Conservation (phyloP, 208 protist species). For the Trichomonas gallinae region DNA sequence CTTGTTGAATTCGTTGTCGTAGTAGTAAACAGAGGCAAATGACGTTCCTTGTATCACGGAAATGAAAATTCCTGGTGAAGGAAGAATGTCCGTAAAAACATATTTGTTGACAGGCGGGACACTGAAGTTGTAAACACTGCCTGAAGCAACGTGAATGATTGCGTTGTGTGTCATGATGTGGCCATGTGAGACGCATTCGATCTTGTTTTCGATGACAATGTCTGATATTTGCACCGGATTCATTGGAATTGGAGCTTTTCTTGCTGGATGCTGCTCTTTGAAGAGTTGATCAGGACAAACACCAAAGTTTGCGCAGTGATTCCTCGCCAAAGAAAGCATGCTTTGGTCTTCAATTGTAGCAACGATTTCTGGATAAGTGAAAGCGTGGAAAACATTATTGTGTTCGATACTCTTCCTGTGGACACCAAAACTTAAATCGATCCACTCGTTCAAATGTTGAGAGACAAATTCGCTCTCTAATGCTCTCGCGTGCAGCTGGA, state of each 20-base stretch:
- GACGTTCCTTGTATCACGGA: background rate
- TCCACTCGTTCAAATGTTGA: slow-evolving; percentile 44
- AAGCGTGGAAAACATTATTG: background rate
- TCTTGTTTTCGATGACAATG: background rate
- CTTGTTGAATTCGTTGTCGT: background rate
- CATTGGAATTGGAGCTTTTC: background rate
- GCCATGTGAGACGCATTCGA: background rate
- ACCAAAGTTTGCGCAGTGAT: background rate
- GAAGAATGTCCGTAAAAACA: background rate
- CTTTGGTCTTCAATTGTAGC: background rate
- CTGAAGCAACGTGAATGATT: background rate
- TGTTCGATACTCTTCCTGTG: background rate
- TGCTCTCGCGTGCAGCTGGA: background rate
- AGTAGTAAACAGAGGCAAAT: background rate
- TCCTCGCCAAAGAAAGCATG: background rate
- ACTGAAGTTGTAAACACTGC: background rate
- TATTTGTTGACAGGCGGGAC: background rate
- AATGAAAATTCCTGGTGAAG: background rate
- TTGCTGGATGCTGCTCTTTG: background rate
- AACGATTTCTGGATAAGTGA: background rate
- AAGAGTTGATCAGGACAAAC: background rate
- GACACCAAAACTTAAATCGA: background rate
- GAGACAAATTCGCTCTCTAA: slow-evolving; percentile 64
- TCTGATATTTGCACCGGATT: background rate
- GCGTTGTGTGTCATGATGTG: background rate